Evolutionary conservation across 257 asterid species (phyloP).

Genomic region (Linaria vulgaris): DNA sequence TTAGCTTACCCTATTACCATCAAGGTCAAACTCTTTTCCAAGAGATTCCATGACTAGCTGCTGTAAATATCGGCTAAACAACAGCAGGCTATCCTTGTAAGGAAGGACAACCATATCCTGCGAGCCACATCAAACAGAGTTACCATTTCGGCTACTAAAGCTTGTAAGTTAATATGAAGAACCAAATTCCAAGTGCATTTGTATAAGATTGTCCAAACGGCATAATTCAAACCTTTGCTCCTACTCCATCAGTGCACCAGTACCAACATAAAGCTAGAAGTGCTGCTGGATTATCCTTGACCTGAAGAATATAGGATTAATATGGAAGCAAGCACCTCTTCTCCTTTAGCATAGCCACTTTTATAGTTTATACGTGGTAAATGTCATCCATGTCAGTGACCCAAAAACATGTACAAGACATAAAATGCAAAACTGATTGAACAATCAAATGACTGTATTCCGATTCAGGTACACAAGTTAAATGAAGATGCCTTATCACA

Average conservation of each 20-base stretch:
- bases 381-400: constrained; percentile 7
- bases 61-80: constrained; percentile 94
- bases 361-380: background rate
- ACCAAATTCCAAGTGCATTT: constrained; percentile 8
- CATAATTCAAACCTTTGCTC: constrained; percentile 71
- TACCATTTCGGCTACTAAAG: constrained; percentile 14
- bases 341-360: constrained; percentile 3
- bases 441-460: constrained; percentile 11
- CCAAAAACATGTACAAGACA: background rate
- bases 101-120: constrained; percentile 99
- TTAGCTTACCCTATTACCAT: constrained; percentile 84
- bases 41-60: constrained; percentile 99
- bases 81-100: constrained; percentile 90
- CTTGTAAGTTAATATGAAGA: background rate
- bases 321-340: constrained; percentile 10
- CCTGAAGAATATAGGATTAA: constrained; percentile 42
- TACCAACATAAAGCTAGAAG: constrained; percentile 95
- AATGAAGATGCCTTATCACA: constrained; percentile 14
- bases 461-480: background rate
- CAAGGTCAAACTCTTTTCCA: constrained; percentile 96
- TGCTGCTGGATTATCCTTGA: constrained; percentile 89
- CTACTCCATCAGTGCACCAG: constrained; percentile 93
- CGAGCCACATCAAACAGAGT: constrained; percentile 28
- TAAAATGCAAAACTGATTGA: constrained; percentile 9
- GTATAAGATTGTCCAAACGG: constrained; percentile 24